Evolutionary conservation across 768 basidiomycete genomes (phyloP), one percentile per base, ranked within the genome.

Genomic region (Leccinum arenicola): DNA sequence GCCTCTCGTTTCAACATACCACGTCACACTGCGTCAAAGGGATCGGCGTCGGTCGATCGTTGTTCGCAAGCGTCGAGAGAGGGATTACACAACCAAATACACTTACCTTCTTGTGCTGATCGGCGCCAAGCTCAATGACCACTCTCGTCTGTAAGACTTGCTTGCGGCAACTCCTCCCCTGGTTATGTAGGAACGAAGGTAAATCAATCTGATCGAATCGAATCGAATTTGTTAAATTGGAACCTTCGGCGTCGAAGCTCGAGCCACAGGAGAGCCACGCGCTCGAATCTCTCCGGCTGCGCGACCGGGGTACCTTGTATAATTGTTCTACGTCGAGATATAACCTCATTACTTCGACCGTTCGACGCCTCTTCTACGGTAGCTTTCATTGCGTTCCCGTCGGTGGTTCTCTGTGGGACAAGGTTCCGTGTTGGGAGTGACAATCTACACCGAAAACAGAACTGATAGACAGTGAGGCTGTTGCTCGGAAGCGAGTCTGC

Each of bases 161-260:
- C 25, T 54, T 53, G 38, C 38, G 17, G 38, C 8, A n/a, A 40
- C 38, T 40, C 7, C 40, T 43, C 50, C 61, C 61, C 58, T 66
- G 58, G 19, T 23, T 48, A 19, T 51, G 63, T 33, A 66, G 60
- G 59, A 68, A 63, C 29, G 15, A 49, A 66, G 60, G 58, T 35
- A 23, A 43, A 63, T 70, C 59, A 62, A 29, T 8, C 19, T 48
- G 69, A 70, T 69, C 69, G 69, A 66, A 35, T 61, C 68, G 64
- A 68, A 66, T 61, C 68, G 64, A 68, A 66, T 64, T 58, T 47
- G 51, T 54, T 54, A 57, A 47, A 62, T 59, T 48, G 60, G 49
- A 57, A 55, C 56, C 48, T 64, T 66, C 62, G 29, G 58, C 60
- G 61, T 62, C 61, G 48, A 57, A 53, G 56, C 14, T 50, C 52